These are phyloP conservation scores for Fusarium aywerte DNA, from an alignment of 2,329 filamentous ascomycete genomes.

Conservation along the genomic window DNA sequence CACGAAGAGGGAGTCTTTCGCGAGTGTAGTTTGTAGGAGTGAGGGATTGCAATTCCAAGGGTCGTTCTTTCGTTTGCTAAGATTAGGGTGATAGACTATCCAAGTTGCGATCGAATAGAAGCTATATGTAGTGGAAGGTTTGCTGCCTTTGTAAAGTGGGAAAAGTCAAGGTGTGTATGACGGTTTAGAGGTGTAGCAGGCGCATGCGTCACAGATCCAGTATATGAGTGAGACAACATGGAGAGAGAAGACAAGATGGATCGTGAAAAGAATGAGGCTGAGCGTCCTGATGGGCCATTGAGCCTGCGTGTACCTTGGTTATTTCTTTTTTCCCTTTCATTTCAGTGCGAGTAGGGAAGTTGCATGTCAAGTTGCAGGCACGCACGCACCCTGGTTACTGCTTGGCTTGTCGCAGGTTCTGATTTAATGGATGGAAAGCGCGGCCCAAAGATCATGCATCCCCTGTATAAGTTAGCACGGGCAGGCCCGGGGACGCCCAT, in stretches of 20 bases:
- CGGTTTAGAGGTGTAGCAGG: neutral
- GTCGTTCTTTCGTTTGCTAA: neutral
- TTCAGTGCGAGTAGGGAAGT: slow-evolving; percentile 32
- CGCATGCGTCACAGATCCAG: slow-evolving; percentile 13
- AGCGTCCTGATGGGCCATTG: slow-evolving; percentile 5
- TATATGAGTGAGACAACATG: slow-evolving; percentile 8
- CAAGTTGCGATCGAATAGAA: neutral
- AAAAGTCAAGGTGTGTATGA: neutral
- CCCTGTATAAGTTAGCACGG: slow-evolving; percentile 22
- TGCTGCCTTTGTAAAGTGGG: neutral
- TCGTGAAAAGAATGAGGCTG: slow-evolving; percentile 33
- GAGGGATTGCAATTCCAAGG: neutral
- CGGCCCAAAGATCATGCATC: slow-evolving; percentile 29
- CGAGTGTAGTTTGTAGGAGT: neutral
- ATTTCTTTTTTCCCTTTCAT: slow-evolving; percentile 12
- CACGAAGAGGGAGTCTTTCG: neutral
- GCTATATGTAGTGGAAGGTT: neutral
- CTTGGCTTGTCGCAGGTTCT: slow-evolving; percentile 32
- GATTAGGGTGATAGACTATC: neutral
- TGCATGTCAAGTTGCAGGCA: slow-evolving; percentile 27
- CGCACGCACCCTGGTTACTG: slow-evolving; percentile 29
- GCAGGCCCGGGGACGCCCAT: slow-evolving; percentile 27
- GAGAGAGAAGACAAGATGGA: slow-evolving; percentile 24
- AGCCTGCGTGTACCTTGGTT: slow-evolving; percentile 12
- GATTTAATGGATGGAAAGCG: slow-evolving; percentile 42